Evolutionary conservation across 2,329 filamentous ascomycete genomes (phyloP).

Genomic region (Penicillium sp.): DNA sequence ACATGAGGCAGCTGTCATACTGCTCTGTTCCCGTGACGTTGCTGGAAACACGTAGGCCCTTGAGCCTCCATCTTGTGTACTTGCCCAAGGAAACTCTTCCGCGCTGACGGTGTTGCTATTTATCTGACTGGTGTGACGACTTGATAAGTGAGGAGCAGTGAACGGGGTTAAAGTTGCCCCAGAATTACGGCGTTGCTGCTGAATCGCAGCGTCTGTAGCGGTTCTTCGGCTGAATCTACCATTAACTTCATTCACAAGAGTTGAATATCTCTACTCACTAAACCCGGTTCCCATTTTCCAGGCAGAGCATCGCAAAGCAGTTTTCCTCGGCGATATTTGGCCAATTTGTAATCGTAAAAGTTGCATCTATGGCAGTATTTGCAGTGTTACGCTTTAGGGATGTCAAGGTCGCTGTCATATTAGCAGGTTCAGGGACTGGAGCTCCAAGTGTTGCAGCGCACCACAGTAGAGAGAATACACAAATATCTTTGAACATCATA

Average conservation of each 20-base stretch:
- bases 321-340: constrained; percentile 3
- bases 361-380: not conserved
- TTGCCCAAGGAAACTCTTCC: constrained; percentile 3
- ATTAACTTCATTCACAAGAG: not conserved
- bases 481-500: too few relatives aligned
- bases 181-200: not conserved
- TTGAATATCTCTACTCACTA: not conserved
- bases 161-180: not conserved
- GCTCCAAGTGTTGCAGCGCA: not conserved
- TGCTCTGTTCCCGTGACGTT: not conserved
- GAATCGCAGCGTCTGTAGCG: too few relatives aligned
- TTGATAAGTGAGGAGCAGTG: not conserved
- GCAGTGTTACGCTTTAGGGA: too few relatives aligned
- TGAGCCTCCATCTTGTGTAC: not conserved
- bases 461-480: too few relatives aligned
- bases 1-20: too few relatives aligned
- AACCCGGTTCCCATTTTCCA: not conserved
- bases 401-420: too few relatives aligned
- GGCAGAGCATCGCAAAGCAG: constrained; percentile 5
- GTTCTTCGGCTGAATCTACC: not conserved
- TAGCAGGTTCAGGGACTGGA: too few relatives aligned
- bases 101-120: not conserved
- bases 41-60: constrained; percentile 1
- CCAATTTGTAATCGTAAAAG: not conserved
- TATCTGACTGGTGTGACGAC: not conserved